phyloP scores from a whole-genome alignment of 768 basidiomycete species.

The Rhodotorula taiwanensis region DNA sequence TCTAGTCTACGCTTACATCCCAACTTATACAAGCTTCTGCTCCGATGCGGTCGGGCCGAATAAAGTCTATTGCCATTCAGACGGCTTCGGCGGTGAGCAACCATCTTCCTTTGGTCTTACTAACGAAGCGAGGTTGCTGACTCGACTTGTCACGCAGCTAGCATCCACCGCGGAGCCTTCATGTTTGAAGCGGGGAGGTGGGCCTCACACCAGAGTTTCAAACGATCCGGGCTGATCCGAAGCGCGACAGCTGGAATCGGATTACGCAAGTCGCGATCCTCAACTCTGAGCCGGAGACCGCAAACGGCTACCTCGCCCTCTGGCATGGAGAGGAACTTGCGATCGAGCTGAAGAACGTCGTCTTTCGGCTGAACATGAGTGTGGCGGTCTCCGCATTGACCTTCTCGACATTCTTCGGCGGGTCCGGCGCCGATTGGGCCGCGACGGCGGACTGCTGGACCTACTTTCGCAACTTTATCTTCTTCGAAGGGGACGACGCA shows the following conservation, averaged over 20 bases:
- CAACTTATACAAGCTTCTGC: conserved; percentile 3
- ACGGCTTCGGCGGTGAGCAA: not conserved
- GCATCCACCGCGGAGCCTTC: conserved; percentile 17
- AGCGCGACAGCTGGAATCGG: conserved; percentile 1
- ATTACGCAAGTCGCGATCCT: conserved; percentile 20
- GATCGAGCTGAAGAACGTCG: conserved; percentile 12
- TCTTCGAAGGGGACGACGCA: conserved; percentile 18
- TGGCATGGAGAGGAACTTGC: conserved; percentile 13
- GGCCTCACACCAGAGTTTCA: not conserved
- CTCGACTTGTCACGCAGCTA: not conserved
- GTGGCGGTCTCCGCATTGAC: conserved; percentile 4
- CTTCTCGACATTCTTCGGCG: conserved; percentile 26
- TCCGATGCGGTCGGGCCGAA: not conserved
- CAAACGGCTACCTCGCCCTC: conserved; percentile 18
- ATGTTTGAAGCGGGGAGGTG: conserved; percentile 6
- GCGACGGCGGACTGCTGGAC: conserved; percentile 5
- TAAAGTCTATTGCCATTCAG: conserved; percentile 2
- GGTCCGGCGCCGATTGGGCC: conserved; percentile 11
- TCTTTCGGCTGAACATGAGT: conserved; percentile 12
- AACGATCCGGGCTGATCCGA: too few relatives aligned
- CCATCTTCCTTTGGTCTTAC: too few relatives aligned
- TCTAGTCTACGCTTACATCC: conserved; percentile 17
- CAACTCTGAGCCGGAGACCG: conserved; percentile 4
- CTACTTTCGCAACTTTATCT: conserved; percentile 14
- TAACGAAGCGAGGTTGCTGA: not conserved